phyloP scores from a whole-genome alignment of 768 basidiomycete genomes.

The Dendrothele bispora region DNA sequence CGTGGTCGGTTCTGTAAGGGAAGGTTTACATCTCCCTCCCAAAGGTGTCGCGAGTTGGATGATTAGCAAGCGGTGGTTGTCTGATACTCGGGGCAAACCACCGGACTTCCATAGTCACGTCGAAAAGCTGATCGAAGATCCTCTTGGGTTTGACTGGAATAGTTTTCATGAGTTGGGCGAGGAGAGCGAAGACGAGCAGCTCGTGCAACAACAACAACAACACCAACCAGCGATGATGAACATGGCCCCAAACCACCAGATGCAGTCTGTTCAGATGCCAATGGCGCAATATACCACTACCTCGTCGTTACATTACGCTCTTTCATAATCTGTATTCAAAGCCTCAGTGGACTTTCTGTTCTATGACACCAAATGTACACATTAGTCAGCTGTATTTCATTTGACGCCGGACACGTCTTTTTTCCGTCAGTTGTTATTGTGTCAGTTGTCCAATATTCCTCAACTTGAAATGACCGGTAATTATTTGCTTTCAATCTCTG shows the following conservation, averaged over 20 bases:
- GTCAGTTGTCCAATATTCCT: too few species aligned
- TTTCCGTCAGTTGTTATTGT: too few species aligned
- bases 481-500: too few species aligned
- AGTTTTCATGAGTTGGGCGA: slow-evolving; percentile 50
- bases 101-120: slow-evolving; percentile 48
- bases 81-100: slow-evolving; percentile 35
- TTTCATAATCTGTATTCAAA: too few species aligned
- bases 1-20: slow-evolving; percentile 52
- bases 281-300: slow-evolving; percentile 16
- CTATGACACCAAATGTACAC: too few species aligned
- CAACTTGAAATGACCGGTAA: too few species aligned
- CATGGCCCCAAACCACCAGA: slow-evolving; percentile 15
- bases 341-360: too few species aligned
- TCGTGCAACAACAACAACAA: slow-evolving; percentile 16
- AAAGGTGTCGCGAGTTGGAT: slow-evolving; percentile 70
- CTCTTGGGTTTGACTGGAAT: slow-evolving; percentile 50
- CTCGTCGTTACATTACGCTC: slow-evolving; percentile 36
- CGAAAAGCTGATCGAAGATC: slow-evolving; percentile 44
- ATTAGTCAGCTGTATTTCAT: too few species aligned
- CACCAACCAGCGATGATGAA: too few species aligned
- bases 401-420: too few species aligned
- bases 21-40: slow-evolving; percentile 59
- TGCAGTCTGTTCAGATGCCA: not conserved
- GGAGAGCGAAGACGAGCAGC: slow-evolving; percentile 50
- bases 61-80: slow-evolving; percentile 69